Evolutionary conservation across 495 filamentous ascomycete genomes (phyloP).

Genomic region (Arthonia radiata): DNA sequence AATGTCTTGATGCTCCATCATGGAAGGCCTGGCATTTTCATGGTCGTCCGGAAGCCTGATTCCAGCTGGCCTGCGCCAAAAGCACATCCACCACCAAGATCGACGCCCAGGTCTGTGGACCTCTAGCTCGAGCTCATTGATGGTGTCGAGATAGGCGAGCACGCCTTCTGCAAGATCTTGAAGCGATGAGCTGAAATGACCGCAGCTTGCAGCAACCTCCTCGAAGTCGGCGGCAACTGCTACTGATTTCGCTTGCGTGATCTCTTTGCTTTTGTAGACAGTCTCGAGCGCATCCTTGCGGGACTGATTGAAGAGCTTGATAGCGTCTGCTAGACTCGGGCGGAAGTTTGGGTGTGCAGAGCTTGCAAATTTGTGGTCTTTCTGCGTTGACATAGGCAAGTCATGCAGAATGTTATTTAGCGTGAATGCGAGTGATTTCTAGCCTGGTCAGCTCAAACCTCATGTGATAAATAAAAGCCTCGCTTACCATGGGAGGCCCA

Average conservation of each 20-base stretch:
- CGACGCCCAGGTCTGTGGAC: conserved; percentile 25
- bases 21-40: too few species aligned
- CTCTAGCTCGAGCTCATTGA: conserved; percentile 59
- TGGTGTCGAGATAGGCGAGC: conserved; percentile 49
- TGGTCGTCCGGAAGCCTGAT: too few species aligned
- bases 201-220: conserved; percentile 85
- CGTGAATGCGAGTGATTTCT: conserved; percentile 76
- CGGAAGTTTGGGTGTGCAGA: conserved; percentile 42
- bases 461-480: background rate
- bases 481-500: conserved; percentile 63
- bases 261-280: conserved; percentile 53
- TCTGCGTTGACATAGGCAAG: too few species aligned
- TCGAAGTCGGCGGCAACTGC: conserved; percentile 81
- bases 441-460: conserved; percentile 1
- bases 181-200: conserved; percentile 78
- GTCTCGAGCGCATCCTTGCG: conserved; percentile 47
- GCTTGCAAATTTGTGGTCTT: conserved; percentile 39
- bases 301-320: conserved; percentile 49
- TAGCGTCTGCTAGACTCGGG: conserved; percentile 50
- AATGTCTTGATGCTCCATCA: too few species aligned
- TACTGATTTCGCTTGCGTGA: conserved; percentile 34
- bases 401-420: conserved; percentile 71
- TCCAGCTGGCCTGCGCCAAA: conserved; percentile 43
- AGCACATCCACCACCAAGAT: conserved; percentile 70
- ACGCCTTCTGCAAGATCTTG: conserved; percentile 78